These are phyloP conservation scores for Calycina marina DNA, from an alignment of 2,329 filamentous ascomycete species.

Conservation along the genomic window DNA sequence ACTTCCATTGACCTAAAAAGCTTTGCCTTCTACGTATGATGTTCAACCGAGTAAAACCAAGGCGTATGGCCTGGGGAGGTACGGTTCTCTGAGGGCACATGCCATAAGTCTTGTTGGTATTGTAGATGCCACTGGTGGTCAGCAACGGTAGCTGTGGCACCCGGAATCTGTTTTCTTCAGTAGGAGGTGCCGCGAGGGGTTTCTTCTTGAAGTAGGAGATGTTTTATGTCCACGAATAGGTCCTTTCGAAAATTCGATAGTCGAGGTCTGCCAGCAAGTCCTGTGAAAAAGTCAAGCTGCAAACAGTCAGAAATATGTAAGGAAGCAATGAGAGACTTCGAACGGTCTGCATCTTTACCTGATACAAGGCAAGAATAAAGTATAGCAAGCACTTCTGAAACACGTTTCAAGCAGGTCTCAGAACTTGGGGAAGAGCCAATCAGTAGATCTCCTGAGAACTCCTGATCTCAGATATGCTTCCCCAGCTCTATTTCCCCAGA, in stretches of 20 bases:
- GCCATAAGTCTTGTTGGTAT: slow-evolving; percentile 39
- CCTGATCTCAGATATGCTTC: too few relatives aligned
- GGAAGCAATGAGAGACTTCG: too few relatives aligned
- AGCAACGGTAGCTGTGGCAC: slow-evolving; percentile 38
- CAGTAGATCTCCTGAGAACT: too few relatives aligned
- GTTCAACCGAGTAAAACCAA: not conserved
- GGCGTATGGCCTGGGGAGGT: not conserved
- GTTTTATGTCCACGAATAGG: slow-evolving; percentile 36
- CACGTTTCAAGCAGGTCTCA: too few relatives aligned
- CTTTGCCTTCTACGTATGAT: too few relatives aligned
- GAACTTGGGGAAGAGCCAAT: too few relatives aligned
- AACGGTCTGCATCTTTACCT: too few relatives aligned
- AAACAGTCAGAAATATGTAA: too few relatives aligned
- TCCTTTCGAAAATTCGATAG: slow-evolving; percentile 37
- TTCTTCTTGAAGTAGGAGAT: slow-evolving; percentile 46
- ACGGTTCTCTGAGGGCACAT: slow-evolving; percentile 44
- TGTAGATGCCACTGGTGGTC: slow-evolving; percentile 35
- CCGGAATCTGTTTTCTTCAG: slow-evolving; percentile 42
- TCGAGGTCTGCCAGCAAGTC: slow-evolving; percentile 28
- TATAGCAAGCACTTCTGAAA: too few relatives aligned
- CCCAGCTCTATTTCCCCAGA: too few relatives aligned
- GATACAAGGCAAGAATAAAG: too few relatives aligned
- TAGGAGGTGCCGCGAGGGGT: slow-evolving; percentile 43
- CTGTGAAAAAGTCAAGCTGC: slow-evolving; percentile 6
- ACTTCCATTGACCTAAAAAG: slow-evolving; percentile 32